Evolutionary conservation across 1,284 basidiomycete species (phyloP), one percentile per base, ranked within the genome.

Genomic region (Gastroboletus turbinatus): DNA sequence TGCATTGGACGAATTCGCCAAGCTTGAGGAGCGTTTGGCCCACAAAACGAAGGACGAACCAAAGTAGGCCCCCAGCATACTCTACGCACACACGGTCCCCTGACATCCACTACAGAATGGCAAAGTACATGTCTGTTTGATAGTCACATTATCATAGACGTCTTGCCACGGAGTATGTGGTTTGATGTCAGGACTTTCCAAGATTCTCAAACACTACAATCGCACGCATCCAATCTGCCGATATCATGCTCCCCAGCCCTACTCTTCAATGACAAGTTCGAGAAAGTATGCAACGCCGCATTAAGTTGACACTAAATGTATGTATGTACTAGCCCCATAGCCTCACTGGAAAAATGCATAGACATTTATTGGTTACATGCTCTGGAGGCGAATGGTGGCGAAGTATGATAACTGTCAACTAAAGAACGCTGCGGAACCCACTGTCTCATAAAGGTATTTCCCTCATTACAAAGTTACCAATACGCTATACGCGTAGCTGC

Each of bases 1-100:
- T 50, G 92, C 96, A 0, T 68, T 94, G 58, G 85, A 90, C 60
- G 97, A 98, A 73, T 98, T 99, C 67, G 79, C 85, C 51, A 98
- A 97, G 77, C 82, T 99, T 11, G 96, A 99, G 74, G 72, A 88
- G 64, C 84, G 86, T 52, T 72, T 98, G 40, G 77, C 79, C 43
- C 73, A 78, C 55, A 77, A 70, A 50, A 56, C 63, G 47, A 56
- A 64, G 49, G 50, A 57, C 16, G 56, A 72, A 50, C 61, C 66
- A 46, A 58, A 65, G 73, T 67, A 73, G 70, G 65, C 67, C 13
- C 5, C 5, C 19, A 19, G 14, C 38, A 39, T 77, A 70, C 69
- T 46, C 9, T 32, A 43, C 35, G 44, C 46, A 47, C 30, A 55
- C 35, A 33, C 30, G 23, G 4, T 33, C 46, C 11, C 8, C 38